Conservation (phyloP, 352 stramenopile genomes). For the Hyaloperonospora arabidopsidis region DNA sequence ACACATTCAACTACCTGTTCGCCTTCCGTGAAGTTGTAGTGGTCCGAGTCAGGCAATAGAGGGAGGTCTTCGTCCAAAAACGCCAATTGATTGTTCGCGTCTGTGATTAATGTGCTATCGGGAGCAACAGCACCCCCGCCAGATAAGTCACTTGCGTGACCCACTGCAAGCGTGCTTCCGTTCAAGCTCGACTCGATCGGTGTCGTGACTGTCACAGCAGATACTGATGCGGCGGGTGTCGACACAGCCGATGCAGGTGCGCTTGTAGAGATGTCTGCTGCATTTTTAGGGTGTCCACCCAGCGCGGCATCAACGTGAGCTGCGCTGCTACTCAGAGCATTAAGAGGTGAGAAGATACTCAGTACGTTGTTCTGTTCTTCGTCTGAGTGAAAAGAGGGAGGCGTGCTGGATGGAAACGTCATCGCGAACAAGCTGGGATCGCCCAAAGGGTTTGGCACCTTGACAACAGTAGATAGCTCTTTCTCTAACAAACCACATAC, state of each 20-base stretch:
- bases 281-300: conserved; percentile 29
- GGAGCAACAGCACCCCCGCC: conserved; percentile 2
- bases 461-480: conserved; percentile 40
- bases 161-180: conserved; percentile 1
- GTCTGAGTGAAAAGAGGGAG: conserved; percentile 11
- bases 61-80: conserved; percentile 74
- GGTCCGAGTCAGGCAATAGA: conserved; percentile 55
- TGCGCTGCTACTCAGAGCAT: conserved; percentile 19
- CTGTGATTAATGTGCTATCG: conserved; percentile 7
- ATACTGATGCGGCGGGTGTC: conserved; percentile 3
- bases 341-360: conserved; percentile 66
- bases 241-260: conserved; percentile 3
- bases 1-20: conserved; percentile 57
- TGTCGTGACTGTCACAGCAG: conserved; percentile 8
- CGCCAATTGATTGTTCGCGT: conserved; percentile 33
- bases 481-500: conserved; percentile 7
- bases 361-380: conserved; percentile 50
- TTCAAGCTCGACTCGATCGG: conserved; percentile 9
- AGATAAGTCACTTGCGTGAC: conserved; percentile 1
- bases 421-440: conserved; percentile 29
- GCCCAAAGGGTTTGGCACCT: conserved; percentile 36
- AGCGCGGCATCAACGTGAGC: conserved; percentile 12
- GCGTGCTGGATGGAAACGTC: conserved; percentile 24
- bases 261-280: conserved; percentile 2
- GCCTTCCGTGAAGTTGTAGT: conserved; percentile 63